Evolutionary conservation across 2,329 filamentous ascomycete species (phyloP).

Genomic region (Coniosporium tulheliwenetii): DNA sequence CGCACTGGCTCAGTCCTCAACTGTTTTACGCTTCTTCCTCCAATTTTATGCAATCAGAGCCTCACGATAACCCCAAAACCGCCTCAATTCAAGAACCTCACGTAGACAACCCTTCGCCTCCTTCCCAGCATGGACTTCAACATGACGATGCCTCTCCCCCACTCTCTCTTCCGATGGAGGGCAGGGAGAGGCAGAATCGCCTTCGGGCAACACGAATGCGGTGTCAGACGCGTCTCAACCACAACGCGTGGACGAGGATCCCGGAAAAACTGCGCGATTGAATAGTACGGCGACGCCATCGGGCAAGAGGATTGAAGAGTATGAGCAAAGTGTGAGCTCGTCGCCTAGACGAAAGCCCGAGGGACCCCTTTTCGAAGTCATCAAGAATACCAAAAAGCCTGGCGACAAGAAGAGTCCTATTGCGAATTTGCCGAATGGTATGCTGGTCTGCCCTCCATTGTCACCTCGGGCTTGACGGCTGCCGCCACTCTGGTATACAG

Average conservation of each 20-base stretch:
- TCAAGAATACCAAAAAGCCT: conserved; percentile 28
- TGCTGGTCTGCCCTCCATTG: conserved; percentile 10
- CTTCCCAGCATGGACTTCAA: conserved; percentile 45
- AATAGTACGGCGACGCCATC: conserved; percentile 8
- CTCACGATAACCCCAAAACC: conserved; percentile 32
- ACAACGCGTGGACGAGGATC: conserved; percentile 12
- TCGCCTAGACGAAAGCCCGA: conserved; percentile 21
- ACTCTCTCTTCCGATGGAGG: conserved; percentile 21
- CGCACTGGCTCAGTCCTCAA: conserved; percentile 39
- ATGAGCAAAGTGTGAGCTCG: conserved; percentile 32
- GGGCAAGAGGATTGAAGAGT: conserved; percentile 36
- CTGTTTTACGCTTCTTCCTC: conserved; percentile 16
- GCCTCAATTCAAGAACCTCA: conserved; percentile 21
- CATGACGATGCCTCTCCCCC: conserved; percentile 29
- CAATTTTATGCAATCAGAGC: conserved; percentile 52
- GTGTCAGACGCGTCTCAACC: conserved; percentile 8
- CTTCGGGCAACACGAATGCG: conserved; percentile 6
- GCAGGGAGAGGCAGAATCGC: conserved; percentile 13
- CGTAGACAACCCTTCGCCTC: conserved; percentile 15
- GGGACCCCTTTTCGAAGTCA: conserved; percentile 35
- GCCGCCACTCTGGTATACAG: conserved; percentile 4
- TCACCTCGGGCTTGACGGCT: conserved; percentile 1
- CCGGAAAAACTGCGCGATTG: conserved; percentile 12
- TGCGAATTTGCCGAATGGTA: conserved; percentile 67
- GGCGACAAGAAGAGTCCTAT: conserved; percentile 32